Evolutionary conservation across 1,139 yeast genomes (phyloP), one percentile per base, ranked within the genome.

Genomic region (Meyerozyma guilliermondii): DNA sequence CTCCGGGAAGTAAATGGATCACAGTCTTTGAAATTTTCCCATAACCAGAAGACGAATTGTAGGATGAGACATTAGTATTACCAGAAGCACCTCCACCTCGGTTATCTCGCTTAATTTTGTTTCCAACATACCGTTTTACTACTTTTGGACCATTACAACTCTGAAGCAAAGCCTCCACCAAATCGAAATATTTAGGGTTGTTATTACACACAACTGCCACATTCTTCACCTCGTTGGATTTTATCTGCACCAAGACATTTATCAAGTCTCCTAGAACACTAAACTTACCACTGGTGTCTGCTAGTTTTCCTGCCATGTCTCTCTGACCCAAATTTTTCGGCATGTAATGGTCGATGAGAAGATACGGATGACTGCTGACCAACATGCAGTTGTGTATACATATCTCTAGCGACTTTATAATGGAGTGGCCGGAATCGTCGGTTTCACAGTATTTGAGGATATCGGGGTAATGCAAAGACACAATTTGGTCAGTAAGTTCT

Each of bases 401-500:
- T 7, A 87, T 85, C 48, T 80, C 78, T 54, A 89, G 68, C 18
- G 85, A 83, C 59, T 83, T 83, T 17, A 79, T 65, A 39, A 87
- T 78, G 41, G 84, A 78, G 39, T 78, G 81, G 38, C 79, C 79
- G 38, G 60, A 54, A 51, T 69, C 75, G 51, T 64, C 73, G 45
- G 87, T 80, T 59, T 88, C 96, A 56, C 88, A 89, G 60, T 84
- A 88, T 62, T 88, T 83, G 53, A 91, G 69, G 43, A 92, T 87
- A 58, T 91, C 98, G 28, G 95, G 81, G 57, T 89, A 89, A 61
- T 92, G 98, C 37, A 89, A 68, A 1, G 96, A 86, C 7, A 92
- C 86, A 24, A 92, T 89, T 58, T 89, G 96, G 63, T 91, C 96
- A n/a, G 92, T 87, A 42, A 92, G 73, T 56, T 88, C 95, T 54